Conservation (phyloP, 805 yeast species). For the Candida mattraensis region DNA sequence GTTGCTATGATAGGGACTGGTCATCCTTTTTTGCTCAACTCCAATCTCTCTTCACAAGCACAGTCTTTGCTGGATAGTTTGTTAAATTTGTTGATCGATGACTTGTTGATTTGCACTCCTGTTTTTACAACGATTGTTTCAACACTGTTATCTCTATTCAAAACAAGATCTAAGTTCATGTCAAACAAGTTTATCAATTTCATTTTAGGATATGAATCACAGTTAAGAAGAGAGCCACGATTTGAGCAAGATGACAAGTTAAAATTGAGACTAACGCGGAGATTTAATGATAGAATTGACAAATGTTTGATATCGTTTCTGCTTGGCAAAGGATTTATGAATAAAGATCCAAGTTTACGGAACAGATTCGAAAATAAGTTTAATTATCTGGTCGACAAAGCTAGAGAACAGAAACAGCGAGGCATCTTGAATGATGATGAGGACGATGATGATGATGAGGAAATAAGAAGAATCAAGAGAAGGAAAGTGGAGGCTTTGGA, state of each 20-base stretch:
- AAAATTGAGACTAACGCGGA: slow-evolving; percentile 30
- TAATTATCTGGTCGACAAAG: slow-evolving; percentile 30
- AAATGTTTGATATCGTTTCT: slow-evolving; percentile 33
- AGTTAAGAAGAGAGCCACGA: slow-evolving; percentile 54
- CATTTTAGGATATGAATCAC: slow-evolving; percentile 60
- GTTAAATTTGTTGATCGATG: slow-evolving; percentile 54
- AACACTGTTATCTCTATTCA: slow-evolving; percentile 60
- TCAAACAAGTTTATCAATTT: slow-evolving; percentile 54
- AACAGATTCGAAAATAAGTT: slow-evolving; percentile 35
- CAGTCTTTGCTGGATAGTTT: slow-evolving; percentile 65
- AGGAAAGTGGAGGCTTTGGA: slow-evolving; percentile 24
- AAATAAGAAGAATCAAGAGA: slow-evolving; percentile 23
- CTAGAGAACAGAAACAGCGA: slow-evolving; percentile 28
- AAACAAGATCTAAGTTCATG: slow-evolving; percentile 61
- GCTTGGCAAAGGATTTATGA: slow-evolving; percentile 34
- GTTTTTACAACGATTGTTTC: slow-evolving; percentile 67
- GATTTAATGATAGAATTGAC: slow-evolving; percentile 39
- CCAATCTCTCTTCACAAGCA: slow-evolving; percentile 67
- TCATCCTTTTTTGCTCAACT: slow-evolving; percentile 62
- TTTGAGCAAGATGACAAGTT: slow-evolving; percentile 36
- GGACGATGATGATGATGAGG: slow-evolving; percentile 42
- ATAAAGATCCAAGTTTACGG: slow-evolving; percentile 31
- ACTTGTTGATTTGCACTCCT: slow-evolving; percentile 54
- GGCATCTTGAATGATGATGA: slow-evolving; percentile 41
- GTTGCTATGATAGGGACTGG: slow-evolving; percentile 48